Percentiles rank a stretch among this genome's conserved stretches.
Evolutionary conservation across 106 monocot genomes (phyloP).

Genomic region (Allium cepa): DNA sequence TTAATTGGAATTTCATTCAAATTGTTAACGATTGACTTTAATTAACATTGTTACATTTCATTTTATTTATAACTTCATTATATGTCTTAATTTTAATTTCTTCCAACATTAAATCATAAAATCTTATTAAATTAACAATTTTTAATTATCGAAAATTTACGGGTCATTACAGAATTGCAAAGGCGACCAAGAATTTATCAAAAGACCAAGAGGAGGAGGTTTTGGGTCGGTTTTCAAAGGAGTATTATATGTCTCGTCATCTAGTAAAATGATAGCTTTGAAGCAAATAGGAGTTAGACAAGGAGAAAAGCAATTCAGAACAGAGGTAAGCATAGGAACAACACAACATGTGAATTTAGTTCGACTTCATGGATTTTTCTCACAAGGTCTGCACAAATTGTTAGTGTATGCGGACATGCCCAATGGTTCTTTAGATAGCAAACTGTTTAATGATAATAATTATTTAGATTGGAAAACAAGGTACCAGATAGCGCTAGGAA

Average conservation of each 20-base stretch:
- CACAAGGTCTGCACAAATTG: slow-evolving; percentile 4
- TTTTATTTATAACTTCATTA: no score
- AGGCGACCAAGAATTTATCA: not conserved
- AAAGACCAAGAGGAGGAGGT: slow-evolving; percentile 15
- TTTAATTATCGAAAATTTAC: no score
- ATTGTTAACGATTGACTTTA: no score
- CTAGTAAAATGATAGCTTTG: slow-evolving; percentile 7
- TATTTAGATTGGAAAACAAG: slow-evolving; percentile 24
- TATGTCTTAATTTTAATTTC: no score
- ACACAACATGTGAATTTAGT: slow-evolving; percentile 23
- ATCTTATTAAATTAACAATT: no score
- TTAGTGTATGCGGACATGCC: slow-evolving; percentile 20
- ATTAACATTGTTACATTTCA: no score
- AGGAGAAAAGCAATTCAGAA: slow-evolving; percentile 25
- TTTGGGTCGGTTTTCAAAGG: slow-evolving; percentile 27
- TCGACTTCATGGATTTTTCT: slow-evolving; percentile 13
- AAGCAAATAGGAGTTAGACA: slow-evolving; percentile 9
- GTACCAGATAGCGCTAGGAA: no score
- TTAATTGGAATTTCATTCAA: no score
- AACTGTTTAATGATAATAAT: slow-evolving; percentile 2
- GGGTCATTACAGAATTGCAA: no score
- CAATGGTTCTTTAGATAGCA: slow-evolving; percentile 9
- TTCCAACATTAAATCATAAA: no score
- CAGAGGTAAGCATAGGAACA: slow-evolving; percentile 14
- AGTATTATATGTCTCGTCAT: slow-evolving; percentile 4